Percentiles rank a stretch among this genome's conserved stretches.
Evolutionary conservation across 345 rosid species (phyloP).

Genomic region (Dipteronia sinensis): DNA sequence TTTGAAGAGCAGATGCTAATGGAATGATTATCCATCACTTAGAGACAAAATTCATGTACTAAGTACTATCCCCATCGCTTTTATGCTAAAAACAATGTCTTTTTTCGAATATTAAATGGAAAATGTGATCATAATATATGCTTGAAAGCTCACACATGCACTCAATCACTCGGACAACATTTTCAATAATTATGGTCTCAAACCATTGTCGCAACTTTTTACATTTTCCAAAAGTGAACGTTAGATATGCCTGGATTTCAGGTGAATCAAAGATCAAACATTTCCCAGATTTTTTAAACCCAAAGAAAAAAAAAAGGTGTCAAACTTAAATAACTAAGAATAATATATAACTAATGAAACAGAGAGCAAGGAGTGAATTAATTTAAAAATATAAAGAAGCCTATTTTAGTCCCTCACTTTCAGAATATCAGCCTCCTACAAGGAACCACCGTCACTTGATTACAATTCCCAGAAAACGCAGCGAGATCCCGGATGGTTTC

Average conservation of each 20-base stretch:
- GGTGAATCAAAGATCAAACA: constrained; percentile 26
- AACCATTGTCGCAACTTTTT: constrained; percentile 10
- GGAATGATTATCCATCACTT: constrained; percentile 8
- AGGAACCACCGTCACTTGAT: constrained; percentile 26
- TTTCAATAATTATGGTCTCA: constrained; percentile 13
- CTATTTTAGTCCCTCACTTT: constrained; percentile 23
- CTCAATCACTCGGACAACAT: not conserved
- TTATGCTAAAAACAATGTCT: constrained; percentile 19
- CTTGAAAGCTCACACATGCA: constrained; percentile 20
- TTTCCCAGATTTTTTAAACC: constrained; percentile 18
- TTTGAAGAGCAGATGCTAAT: not conserved
- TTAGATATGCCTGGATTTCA: constrained; percentile 39
- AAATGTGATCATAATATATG: not conserved
- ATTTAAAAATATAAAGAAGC: constrained; percentile 3
- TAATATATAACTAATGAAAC: not conserved
- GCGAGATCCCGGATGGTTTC: constrained; percentile 79
- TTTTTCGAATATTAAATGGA: not conserved
- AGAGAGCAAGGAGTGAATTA: constrained; percentile 4
- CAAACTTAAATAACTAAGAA: not conserved
- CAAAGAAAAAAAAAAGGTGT: not conserved
- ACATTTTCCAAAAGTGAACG: constrained; percentile 30
- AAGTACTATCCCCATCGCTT: constrained; percentile 10
- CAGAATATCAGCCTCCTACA: constrained; percentile 78
- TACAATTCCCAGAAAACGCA: constrained; percentile 30
- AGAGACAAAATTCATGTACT: constrained; percentile 9